These are phyloP conservation scores for Pyrenophora teres DNA, from an alignment of 2,329 filamentous ascomycete species.

Conservation along the genomic window DNA sequence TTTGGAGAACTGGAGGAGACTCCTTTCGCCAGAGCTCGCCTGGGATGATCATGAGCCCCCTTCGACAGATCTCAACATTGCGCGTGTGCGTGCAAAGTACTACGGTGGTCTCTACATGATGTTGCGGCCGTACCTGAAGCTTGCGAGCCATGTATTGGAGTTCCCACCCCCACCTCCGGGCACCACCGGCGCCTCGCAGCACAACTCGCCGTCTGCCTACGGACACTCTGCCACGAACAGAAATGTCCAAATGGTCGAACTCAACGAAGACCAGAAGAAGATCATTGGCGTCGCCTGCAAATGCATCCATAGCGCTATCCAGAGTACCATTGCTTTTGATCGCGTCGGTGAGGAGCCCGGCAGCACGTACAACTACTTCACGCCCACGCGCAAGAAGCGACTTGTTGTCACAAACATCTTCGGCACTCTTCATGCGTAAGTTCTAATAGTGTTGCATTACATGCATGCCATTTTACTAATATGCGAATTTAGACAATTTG, in stretches of 20 bases:
- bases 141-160: conserved; percentile 59
- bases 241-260: conserved; percentile 36
- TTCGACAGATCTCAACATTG: conserved; percentile 75
- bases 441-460: conserved; percentile 7
- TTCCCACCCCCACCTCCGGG: conserved; percentile 37
- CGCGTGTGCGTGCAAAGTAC: conserved; percentile 88
- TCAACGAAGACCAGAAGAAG: conserved; percentile 30
- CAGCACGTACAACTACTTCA: conserved; percentile 47
- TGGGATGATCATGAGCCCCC: conserved; percentile 73
- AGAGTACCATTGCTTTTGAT: conserved; percentile 85
- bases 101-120: conserved; percentile 92
- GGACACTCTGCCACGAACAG: conserved; percentile 23
- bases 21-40: conserved; percentile 57
- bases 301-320: conserved; percentile 66
- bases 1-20: conserved; percentile 59
- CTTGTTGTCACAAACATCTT: conserved; percentile 95
- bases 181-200: conserved; percentile 27
- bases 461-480: conserved; percentile 10
- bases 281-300: conserved; percentile 35
- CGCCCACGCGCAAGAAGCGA: conserved; percentile 64
- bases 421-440: conserved; percentile 75
- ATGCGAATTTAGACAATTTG: conserved; percentile 75
- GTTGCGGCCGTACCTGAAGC: conserved; percentile 75
- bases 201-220: conserved; percentile 58
- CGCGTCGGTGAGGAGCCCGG: conserved; percentile 53